Conservation (phyloP, 192 early-diverging fungal species). For the Haplosporangium gracile region DNA sequence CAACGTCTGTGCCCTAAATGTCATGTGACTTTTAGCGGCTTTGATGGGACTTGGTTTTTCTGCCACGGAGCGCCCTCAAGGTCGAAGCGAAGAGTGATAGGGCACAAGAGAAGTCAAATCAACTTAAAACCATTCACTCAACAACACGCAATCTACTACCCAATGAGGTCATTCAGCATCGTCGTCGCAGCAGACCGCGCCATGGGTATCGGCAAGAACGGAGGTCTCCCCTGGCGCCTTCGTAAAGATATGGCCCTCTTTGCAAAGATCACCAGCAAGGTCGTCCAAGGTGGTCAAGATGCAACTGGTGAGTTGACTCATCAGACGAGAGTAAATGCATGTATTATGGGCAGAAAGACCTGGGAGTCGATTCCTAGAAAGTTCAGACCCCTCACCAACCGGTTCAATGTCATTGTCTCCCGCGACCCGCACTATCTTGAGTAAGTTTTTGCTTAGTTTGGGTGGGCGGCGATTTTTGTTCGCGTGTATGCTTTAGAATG, state of each 20-base stretch:
- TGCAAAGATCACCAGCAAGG: constrained; percentile 68
- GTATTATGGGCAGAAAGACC: constrained; percentile 94
- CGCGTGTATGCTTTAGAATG: too few species aligned
- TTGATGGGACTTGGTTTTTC: not conserved
- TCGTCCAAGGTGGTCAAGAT: not conserved
- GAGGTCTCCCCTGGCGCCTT: constrained; percentile 89
- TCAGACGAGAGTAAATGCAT: constrained; percentile 72
- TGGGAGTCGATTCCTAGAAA: constrained; percentile 93
- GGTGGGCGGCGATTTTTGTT: not conserved
- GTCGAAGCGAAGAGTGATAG: not conserved
- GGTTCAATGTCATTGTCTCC: constrained; percentile 91
- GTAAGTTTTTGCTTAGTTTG: constrained; percentile 4
- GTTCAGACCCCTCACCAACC: constrained; percentile 80
- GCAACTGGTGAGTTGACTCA: not conserved
- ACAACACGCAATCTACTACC: not conserved
- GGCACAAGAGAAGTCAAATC: too few species aligned
- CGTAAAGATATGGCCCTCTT: constrained; percentile 91
- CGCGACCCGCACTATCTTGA: constrained; percentile 66
- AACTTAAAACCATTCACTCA: not conserved
- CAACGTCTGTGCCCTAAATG: not conserved
- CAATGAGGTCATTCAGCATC: constrained; percentile 63
- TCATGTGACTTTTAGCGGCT: not conserved
- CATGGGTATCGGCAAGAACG: constrained; percentile 82
- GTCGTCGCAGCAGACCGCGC: constrained; percentile 84
- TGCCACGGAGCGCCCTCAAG: not conserved